phyloP scores from a whole-genome alignment of 1,284 basidiomycete genomes.

The Pyrrhoderma lamaoense region DNA sequence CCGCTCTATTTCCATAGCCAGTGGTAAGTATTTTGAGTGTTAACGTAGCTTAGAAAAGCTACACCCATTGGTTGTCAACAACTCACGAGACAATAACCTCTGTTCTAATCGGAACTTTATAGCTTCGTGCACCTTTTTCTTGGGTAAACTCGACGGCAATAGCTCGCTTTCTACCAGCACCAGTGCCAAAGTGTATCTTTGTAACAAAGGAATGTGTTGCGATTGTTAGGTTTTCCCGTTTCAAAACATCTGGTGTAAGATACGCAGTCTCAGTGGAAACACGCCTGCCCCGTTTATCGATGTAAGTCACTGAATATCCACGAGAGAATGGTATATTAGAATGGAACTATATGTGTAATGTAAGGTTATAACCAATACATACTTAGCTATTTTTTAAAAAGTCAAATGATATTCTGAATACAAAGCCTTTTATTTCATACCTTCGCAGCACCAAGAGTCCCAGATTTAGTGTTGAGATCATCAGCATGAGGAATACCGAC shows the following conservation, averaged over 20 bases:
- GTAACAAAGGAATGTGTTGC: slow-evolving; percentile 21
- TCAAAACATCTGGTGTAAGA: slow-evolving; percentile 23
- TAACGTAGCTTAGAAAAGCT: no score
- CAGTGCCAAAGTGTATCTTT: slow-evolving; percentile 18
- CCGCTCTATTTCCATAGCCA: no score
- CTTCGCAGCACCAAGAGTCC: slow-evolving; percentile 21
- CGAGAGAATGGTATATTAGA: slow-evolving; percentile 3
- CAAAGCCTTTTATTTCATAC: no score
- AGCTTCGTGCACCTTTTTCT: slow-evolving; percentile 11
- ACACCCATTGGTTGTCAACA: neutral
- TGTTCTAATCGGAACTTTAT: slow-evolving; percentile 19
- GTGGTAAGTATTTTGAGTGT: no score
- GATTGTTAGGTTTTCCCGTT: slow-evolving; percentile 24
- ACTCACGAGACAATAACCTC: slow-evolving; percentile 23
- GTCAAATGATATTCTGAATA: no score
- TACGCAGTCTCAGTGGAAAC: slow-evolving; percentile 23
- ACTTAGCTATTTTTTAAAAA: no score
- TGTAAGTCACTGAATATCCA: slow-evolving; percentile 19
- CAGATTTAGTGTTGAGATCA: slow-evolving; percentile 19
- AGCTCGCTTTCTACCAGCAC: slow-evolving; percentile 18
- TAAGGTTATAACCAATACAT: no score
- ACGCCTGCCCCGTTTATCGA: slow-evolving; percentile 18
- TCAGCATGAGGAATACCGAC: slow-evolving; percentile 18
- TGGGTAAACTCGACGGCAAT: slow-evolving; percentile 24
- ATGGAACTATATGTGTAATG: slow-evolving; percentile 1